Evolutionary conservation across 768 basidiomycete genomes (phyloP).

Genomic region (Trichaptum fuscoviolaceum): DNA sequence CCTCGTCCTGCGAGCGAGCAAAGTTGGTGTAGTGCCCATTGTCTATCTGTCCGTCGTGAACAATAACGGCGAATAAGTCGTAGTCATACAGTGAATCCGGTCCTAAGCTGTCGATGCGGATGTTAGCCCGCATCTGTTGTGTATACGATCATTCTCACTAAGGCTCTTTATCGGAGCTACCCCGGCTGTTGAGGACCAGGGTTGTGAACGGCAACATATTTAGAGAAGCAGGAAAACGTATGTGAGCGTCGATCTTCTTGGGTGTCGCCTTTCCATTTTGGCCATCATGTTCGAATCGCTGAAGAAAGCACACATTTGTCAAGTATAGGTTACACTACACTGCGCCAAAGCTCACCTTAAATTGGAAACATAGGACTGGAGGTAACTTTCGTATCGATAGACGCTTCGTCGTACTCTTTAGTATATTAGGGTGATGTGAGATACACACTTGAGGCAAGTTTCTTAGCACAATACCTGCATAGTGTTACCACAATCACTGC

Average conservation of each 20-base stretch:
- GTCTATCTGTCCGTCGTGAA: constrained; percentile 91
- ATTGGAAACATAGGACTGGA: constrained; percentile 87
- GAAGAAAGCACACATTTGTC: neutral
- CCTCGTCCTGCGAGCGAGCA: constrained; percentile 80
- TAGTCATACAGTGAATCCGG: constrained; percentile 78
- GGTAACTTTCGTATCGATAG: constrained; percentile 83
- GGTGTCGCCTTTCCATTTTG: constrained; percentile 59
- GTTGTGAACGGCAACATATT: constrained; percentile 90
- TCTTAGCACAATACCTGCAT: constrained; percentile 34
- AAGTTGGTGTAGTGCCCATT: constrained; percentile 94
- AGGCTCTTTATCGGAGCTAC: constrained; percentile 33
- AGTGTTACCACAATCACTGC: constrained; percentile 72
- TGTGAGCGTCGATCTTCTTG: constrained; percentile 78
- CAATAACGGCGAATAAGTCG: constrained; percentile 89
- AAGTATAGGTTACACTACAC: neutral
- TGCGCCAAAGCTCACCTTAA: constrained; percentile 58
- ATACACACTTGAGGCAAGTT: neutral
- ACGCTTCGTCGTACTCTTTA: constrained; percentile 59
- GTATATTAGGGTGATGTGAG: neutral
- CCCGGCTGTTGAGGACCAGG: constrained; percentile 45
- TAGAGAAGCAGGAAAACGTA: constrained; percentile 76
- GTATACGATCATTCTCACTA: neutral
- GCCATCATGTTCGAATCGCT: constrained; percentile 92
- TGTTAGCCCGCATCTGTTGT: neutral
- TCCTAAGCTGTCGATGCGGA: constrained; percentile 37